Conservation (phyloP, 2,329 filamentous ascomycete genomes). For the Parafenestella ontariensis region DNA sequence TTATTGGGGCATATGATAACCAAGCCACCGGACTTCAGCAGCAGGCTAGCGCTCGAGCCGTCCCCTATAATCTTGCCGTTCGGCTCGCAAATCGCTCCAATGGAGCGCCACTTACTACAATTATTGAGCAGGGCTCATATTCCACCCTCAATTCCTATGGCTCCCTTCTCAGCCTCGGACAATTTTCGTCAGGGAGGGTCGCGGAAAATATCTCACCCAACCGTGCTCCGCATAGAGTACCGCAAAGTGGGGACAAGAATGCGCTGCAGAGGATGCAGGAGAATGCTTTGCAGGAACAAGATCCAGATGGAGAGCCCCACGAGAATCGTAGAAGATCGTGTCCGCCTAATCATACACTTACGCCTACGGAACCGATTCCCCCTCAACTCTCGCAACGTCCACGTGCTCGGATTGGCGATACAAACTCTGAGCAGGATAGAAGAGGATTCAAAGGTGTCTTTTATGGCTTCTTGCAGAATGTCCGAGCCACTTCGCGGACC, state of each 20-base stretch:
- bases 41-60: slow-evolving; percentile 23
- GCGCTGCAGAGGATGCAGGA: slow-evolving; percentile 26
- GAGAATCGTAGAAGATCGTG: slow-evolving; percentile 7
- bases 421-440: slow-evolving; percentile 7
- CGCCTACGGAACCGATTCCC: slow-evolving; percentile 10
- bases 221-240: slow-evolving; percentile 13
- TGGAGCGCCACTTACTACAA: slow-evolving; percentile 52
- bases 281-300: slow-evolving; percentile 13
- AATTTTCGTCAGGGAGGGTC: slow-evolving; percentile 22
- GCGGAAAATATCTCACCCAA: slow-evolving; percentile 24
- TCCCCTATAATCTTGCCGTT: slow-evolving; percentile 33
- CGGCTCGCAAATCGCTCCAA: slow-evolving; percentile 39
- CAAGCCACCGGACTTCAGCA: slow-evolving; percentile 17
- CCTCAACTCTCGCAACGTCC: slow-evolving; percentile 9
- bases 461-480: slow-evolving; percentile 29
- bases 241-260: slow-evolving; percentile 27
- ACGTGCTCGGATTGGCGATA: slow-evolving; percentile 7
- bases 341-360: slow-evolving; percentile 11
- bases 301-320: slow-evolving; percentile 3
- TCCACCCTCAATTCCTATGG: slow-evolving; percentile 49
- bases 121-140: slow-evolving; percentile 52
- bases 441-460: slow-evolving; percentile 29
- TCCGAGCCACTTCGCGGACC: slow-evolving; percentile 29
- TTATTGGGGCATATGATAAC: slow-evolving; percentile 4
- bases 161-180: slow-evolving; percentile 33